These are phyloP conservation scores for Coemansia guatemalensis DNA, from an alignment of 192 early-diverging fungal genomes.

Conservation along the genomic window DNA sequence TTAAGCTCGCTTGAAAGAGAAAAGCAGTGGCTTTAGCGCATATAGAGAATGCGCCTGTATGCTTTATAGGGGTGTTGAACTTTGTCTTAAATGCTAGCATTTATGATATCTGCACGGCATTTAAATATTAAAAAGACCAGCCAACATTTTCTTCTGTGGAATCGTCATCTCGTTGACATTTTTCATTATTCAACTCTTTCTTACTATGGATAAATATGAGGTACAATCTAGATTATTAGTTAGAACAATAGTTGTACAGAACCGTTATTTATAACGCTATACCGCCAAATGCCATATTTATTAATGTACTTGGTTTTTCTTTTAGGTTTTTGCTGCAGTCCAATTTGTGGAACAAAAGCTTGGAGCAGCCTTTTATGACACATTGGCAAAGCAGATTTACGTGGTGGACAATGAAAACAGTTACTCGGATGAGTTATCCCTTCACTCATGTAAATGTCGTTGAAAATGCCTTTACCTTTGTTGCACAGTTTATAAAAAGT, in stretches of 20 bases:
- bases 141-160: background rate
- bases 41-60: background rate
- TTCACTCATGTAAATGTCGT: conserved; percentile 8
- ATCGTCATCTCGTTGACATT: background rate
- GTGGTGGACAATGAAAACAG: background rate
- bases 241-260: background rate
- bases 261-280: background rate
- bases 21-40: conserved; percentile 6
- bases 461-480: background rate
- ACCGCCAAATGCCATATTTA: too few relatives aligned
- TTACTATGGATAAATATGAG: conserved; percentile 5
- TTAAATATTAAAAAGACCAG: background rate
- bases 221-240: background rate
- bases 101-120: background rate
- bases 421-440: background rate
- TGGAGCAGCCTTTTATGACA: conserved; percentile 36
- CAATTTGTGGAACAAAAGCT: conserved; percentile 11
- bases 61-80: background rate
- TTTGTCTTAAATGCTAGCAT: background rate
- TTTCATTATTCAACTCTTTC: background rate
- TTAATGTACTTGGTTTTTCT: background rate
- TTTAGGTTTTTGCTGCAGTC: conserved; percentile 25
- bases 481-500: background rate
- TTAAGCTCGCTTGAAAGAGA: conserved; percentile 7
- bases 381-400: background rate